These are phyloP conservation scores for Mycena vulgaris DNA, from an alignment of 768 basidiomycete species.

Conservation along the genomic window DNA sequence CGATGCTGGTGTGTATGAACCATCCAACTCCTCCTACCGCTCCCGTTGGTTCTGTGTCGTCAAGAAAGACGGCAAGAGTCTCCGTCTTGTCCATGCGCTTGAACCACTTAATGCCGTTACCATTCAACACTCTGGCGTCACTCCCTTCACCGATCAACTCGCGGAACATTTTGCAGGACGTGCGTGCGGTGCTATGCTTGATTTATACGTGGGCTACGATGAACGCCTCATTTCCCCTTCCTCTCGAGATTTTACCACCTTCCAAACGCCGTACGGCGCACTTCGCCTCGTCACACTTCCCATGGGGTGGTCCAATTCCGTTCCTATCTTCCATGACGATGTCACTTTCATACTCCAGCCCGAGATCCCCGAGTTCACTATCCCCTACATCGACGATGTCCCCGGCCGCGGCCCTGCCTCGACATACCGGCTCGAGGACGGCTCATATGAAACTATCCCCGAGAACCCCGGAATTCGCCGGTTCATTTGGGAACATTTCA, in stretches of 20 bases:
- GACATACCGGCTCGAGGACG: background rate
- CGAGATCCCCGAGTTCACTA: slow-evolving; percentile 27
- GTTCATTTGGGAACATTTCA: slow-evolving; percentile 56
- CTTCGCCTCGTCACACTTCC: slow-evolving; percentile 43
- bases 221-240: slow-evolving; percentile 42
- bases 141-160: slow-evolving; percentile 32
- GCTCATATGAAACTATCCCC: slow-evolving; percentile 36
- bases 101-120: slow-evolving; percentile 40
- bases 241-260: slow-evolving; percentile 51
- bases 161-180: slow-evolving; percentile 20
- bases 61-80: slow-evolving; percentile 36
- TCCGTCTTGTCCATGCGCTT: slow-evolving; percentile 40
- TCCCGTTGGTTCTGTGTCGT: slow-evolving; percentile 40
- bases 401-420: slow-evolving; percentile 23
- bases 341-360: slow-evolving; percentile 16
- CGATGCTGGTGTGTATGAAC: slow-evolving; percentile 23
- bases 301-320: slow-evolving; percentile 48
- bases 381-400: slow-evolving; percentile 35
- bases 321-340: slow-evolving; percentile 15
- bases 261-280: slow-evolving; percentile 45
- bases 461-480: slow-evolving; percentile 48
- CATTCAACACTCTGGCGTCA: slow-evolving; percentile 36
- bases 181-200: slow-evolving; percentile 26
- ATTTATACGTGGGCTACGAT: slow-evolving; percentile 48
- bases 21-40: slow-evolving; percentile 25